These are phyloP conservation scores for Viola pubescens DNA, from an alignment of 441 rosid genomes.

Conservation along the genomic window DNA sequence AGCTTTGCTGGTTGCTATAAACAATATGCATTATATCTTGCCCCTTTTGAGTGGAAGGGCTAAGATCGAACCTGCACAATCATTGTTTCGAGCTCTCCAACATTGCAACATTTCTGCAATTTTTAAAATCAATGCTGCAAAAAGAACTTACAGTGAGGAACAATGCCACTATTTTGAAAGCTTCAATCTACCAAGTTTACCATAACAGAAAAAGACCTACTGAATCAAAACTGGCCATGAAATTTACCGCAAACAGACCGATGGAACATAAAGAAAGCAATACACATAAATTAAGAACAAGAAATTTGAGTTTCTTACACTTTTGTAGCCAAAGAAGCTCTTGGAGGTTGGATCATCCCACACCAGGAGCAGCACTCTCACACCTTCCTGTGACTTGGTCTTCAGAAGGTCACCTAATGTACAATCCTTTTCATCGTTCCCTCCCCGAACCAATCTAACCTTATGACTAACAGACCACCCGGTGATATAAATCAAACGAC, in stretches of 20 bases:
- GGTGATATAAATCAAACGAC: slow-evolving; percentile 70
- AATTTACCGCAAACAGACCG: too few relatives aligned
- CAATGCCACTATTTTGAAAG: not conserved
- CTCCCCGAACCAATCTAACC: slow-evolving; percentile 62
- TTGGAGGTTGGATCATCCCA: slow-evolving; percentile 99
- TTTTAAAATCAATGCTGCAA: slow-evolving; percentile 17
- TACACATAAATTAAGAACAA: not conserved
- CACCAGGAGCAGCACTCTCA: slow-evolving; percentile 79
- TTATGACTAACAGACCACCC: slow-evolving; percentile 93
- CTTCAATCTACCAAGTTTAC: not conserved
- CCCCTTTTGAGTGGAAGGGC: not conserved
- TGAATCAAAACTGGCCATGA: not conserved
- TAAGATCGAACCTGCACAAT: slow-evolving; percentile 17
- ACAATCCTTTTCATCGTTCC: slow-evolving; percentile 29
- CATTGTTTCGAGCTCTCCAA: slow-evolving; percentile 13
- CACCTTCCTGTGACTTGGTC: slow-evolving; percentile 89
- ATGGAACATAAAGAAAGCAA: not conserved
- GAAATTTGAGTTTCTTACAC: slow-evolving; percentile 38
- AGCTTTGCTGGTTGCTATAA: not conserved
- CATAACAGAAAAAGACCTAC: not conserved
- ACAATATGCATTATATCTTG: not conserved
- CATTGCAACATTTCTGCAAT: slow-evolving; percentile 10
- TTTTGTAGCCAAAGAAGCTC: slow-evolving; percentile 72
- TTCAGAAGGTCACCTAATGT: slow-evolving; percentile 78
- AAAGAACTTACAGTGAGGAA: slow-evolving; percentile 8